Base-by-base conservation (phyloP, 2,329 filamentous ascomycete species). In the Aspergillus tubingensis region DNA sequence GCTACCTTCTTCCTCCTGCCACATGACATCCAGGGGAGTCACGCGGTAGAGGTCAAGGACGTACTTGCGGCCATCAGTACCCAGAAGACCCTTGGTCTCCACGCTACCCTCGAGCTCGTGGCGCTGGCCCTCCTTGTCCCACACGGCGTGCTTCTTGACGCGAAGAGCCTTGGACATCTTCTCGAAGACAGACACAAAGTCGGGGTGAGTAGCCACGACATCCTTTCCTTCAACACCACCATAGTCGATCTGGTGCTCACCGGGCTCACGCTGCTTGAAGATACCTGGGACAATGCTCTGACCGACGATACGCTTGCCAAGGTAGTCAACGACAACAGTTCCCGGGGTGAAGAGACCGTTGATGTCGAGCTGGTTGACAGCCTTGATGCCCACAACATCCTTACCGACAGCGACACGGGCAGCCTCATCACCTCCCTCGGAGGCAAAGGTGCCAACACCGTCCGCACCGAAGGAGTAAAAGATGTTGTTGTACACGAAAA, bases 401-500 rank as follows among this genome's bases (percentile, higher is more conserved):
- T 99, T 99, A 65, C 93, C 94, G 5, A 96, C 96, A 25, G 96
- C 95, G 59, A 98, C 92, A 61, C 94, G 88, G 13, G 95, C 95
- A 66, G 95, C 95, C 79, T 99, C 95, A 67, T 99, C 94, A 19
- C 95, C 95, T 67, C 95, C 95, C 79, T 99, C 95, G 3, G 90
- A 93, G 10, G 92, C 93, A 76, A 99, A 99, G 15, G 95, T 99
- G 47, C 95, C 94, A 49, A 98, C 95, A 55, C 95, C 96, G 75
- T 99, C 95, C 48, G 95, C 94, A 64, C 95, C 95, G 69, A 97
- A 98, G 0, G 95, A 98, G 82, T 96, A 99, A 82, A 99, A 99
- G 67, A 99, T 92, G 79, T 99, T 99, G 83, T 98, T 98, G 82
- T 98, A 97, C 23, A 99, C 94, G 72, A 96, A 99, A 66, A 99